Base-by-base conservation (phyloP, 148 eudicot genomes). In the Mesembryanthemum crystallinum region DNA sequence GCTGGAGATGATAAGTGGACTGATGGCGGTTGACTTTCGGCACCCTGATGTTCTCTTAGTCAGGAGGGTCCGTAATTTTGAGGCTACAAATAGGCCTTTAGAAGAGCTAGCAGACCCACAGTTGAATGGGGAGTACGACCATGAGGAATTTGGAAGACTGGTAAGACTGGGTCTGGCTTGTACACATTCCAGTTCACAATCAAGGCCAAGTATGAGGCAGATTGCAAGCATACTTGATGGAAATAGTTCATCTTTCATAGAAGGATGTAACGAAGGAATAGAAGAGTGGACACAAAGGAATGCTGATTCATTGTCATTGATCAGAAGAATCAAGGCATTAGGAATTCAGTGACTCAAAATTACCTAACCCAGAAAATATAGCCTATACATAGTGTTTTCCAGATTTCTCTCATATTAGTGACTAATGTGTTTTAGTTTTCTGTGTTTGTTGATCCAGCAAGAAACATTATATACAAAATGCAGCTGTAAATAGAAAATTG, bases 1-100 rank as follows among this genome's bases (percentile, higher is more conserved):
- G 73, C 92, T 92, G 30, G 99, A 95, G 88, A 81, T 95, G 64
- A 79, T 92, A 6, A 92, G 73, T 27, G 99, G 99, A 29, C 90
- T 73, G 52, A 89, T 85, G 90, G 97, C 99, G 0, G 97, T 95
- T 10, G 98, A 95, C 61, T 95, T 90, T 57, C 77, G 94, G 45
- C 82, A 64, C 33, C 96, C 89, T 8, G 90, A 91, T 75, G 97
- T 87, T 42, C 70, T 92, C 42, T 78, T 95, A 72, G 88, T 89
- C 20, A 82, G 80, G 73, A 81, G 83, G 69, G 80, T 95, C 11
- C 89, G 86, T 21, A 85, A 84, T 28, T 89, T 86, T 59, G 92
- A 88, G 82, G 72, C 65, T 1, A 88, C 74, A 14, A 79, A 82
- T 45, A 88, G 90, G 76, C 72, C 78, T 15, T 79, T 81, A 28